Evolutionary conservation across 2,329 filamentous ascomycete genomes (phyloP).

Genomic region (Parafenestella ontariensis): DNA sequence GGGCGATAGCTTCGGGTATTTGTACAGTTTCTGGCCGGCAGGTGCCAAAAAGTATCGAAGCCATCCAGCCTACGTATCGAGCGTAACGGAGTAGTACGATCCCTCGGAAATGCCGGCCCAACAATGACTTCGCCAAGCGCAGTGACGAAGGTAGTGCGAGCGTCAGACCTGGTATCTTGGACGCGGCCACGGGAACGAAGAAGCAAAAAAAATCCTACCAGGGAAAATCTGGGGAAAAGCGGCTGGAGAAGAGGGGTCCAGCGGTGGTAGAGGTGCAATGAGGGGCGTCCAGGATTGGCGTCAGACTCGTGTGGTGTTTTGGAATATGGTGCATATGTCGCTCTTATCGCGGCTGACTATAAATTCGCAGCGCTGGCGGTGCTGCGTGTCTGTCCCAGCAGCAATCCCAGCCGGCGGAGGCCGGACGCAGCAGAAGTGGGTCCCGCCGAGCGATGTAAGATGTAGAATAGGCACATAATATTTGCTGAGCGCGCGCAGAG

Average conservation of each 20-base stretch:
- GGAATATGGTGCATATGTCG: slow-evolving; percentile 10
- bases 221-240: slow-evolving; percentile 40
- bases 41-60: too few species aligned
- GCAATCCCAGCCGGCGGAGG: slow-evolving; percentile 6
- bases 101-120: slow-evolving; percentile 2
- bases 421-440: slow-evolving; percentile 10
- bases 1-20: too few species aligned
- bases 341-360: slow-evolving; percentile 31
- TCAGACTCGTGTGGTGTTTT: slow-evolving; percentile 6
- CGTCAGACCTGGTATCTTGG: not conserved
- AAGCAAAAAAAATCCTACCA: slow-evolving; percentile 24
- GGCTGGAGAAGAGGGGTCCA: slow-evolving; percentile 12
- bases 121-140: not conserved
- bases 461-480: not conserved
- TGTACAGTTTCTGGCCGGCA: too few species aligned
- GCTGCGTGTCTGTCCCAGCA: not conserved
- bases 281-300: slow-evolving; percentile 4
- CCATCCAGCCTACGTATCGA: too few species aligned
- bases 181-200: slow-evolving; percentile 29
- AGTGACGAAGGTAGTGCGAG: slow-evolving; percentile 1
- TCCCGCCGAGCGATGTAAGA: not conserved
- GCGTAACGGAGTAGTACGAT: too few species aligned
- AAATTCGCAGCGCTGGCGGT: slow-evolving; percentile 1
- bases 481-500: not conserved
- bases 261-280: slow-evolving; percentile 3